A percentile compares a stretch with the other conserved stretches of the same genome.
Conservation (phyloP, 1,284 basidiomycete genomes). For the Violaceomyces palustris region DNA sequence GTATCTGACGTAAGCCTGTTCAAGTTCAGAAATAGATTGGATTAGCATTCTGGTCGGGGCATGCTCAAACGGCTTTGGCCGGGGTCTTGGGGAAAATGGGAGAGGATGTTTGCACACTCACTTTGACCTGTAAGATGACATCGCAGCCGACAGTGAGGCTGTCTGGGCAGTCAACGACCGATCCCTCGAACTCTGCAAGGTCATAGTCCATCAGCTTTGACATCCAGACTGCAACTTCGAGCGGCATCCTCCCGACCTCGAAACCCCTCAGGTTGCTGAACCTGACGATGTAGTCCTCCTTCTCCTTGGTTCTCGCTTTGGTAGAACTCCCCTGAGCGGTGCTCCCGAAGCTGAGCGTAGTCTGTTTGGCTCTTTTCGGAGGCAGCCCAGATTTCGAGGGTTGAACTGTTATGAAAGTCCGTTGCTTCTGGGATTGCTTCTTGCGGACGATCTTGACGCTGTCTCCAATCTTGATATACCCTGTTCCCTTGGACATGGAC, state of each 20-base stretch:
- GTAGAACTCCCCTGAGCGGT: conserved; percentile 1
- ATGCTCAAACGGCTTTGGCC: too few relatives aligned
- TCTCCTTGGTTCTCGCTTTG: conserved; percentile 25
- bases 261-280: conserved; percentile 48
- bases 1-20: conserved; percentile 31
- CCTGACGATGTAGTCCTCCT: conserved; percentile 46
- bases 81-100: background rate
- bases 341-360: conserved; percentile 33
- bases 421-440: conserved; percentile 4
- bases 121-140: conserved; percentile 46
- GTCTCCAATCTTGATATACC: conserved; percentile 42
- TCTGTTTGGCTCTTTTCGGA: conserved; percentile 24
- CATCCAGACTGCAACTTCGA: conserved; percentile 47
- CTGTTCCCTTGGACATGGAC: conserved; percentile 44
- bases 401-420: too few relatives aligned
- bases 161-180: conserved; percentile 44
- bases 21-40: too few relatives aligned
- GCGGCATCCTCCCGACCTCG: conserved; percentile 44
- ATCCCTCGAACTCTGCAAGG: conserved; percentile 42
- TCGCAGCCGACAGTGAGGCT: conserved; percentile 43
- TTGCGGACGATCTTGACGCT: conserved; percentile 33
- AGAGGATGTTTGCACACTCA: background rate
- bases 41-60: too few relatives aligned
- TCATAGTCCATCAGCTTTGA: conserved; percentile 42
- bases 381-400: conserved; percentile 2